Conservation (phyloP, 2,329 filamentous ascomycete species). For the Fusarium euwallaceae region DNA sequence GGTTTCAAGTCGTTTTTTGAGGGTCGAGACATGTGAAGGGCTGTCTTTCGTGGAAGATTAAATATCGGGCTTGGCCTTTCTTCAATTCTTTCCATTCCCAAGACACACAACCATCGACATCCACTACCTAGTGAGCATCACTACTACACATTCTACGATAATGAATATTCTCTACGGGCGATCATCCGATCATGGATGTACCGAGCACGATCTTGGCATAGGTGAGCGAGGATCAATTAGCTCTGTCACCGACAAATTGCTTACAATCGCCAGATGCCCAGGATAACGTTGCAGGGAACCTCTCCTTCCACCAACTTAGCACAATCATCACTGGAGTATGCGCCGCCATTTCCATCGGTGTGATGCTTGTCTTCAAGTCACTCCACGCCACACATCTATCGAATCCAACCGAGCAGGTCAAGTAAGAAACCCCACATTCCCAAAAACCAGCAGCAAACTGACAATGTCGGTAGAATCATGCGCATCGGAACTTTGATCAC, state of each 20-base stretch:
- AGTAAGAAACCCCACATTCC: slow-evolving; percentile 14
- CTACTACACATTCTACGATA: background rate
- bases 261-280: slow-evolving; percentile 23
- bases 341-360: slow-evolving; percentile 23
- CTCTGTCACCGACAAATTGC: background rate
- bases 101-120: background rate
- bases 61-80: slow-evolving; percentile 1
- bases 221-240: background rate
- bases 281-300: slow-evolving; percentile 15
- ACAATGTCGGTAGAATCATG: slow-evolving; percentile 21
- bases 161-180: background rate
- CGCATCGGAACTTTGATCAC: slow-evolving; percentile 34
- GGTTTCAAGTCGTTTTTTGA: background rate
- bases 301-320: slow-evolving; percentile 33
- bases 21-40: background rate
- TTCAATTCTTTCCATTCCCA: background rate
- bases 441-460: fast-evolving
- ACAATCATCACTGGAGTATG: slow-evolving; percentile 37
- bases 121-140: background rate
- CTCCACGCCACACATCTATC: slow-evolving; percentile 39
- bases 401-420: slow-evolving; percentile 40
- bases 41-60: background rate
- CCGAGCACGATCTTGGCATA: background rate
- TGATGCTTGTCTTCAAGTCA: slow-evolving; percentile 29
- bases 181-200: slow-evolving; percentile 1